Evolutionary conservation across 495 filamentous ascomycete species (phyloP), one percentile per base, ranked within the genome.

Genomic region (Letharia lupina): DNA sequence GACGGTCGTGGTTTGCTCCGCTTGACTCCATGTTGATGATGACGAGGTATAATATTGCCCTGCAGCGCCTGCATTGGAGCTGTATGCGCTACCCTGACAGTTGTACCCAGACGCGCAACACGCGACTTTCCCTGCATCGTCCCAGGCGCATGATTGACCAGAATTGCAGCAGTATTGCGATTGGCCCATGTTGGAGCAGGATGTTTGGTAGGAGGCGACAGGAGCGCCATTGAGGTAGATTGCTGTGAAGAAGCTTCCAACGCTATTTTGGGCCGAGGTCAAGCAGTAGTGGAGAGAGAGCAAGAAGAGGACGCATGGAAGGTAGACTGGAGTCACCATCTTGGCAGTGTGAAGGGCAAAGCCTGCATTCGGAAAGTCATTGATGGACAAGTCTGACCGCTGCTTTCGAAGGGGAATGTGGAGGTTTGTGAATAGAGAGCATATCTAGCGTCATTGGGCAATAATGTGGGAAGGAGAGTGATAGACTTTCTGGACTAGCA

Each of bases 151-250:
- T 61, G 64, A 60, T 54, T 62, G 61, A 48, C 48, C 48, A 33
- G 52, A 23, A 9, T 12, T 28, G 68, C 68, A 69, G 61, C 65
- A 67, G 57, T 69, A 69, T 31, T 23, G 20, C 18, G 52, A 15
- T 52, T 65, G 64, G 56, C 37, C 45, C 61, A 69, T 67, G 20
- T 48, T 5, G 23, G 48, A 40, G 61, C 68, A 69, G 35, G 68
- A 66, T 8, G 41, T n/a, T 23, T 63, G 56, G 35, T 58, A 54
- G 33, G 58, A 42, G 33, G 65, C 50, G 41, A 67, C 35, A 15
- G 68, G 63, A 45, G 57, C 64, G 65, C 63, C 58, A 44, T 69
- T 69, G 4, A 66, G 41, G 42, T 69, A 65, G 45, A 69, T 69
- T n/a, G 68, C 68, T 37, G 68, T 69, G 60, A 69, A 69, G 61